These are phyloP conservation scores for Coffea humblotiana DNA, from an alignment of 305 asterid genomes.

Conservation along the genomic window DNA sequence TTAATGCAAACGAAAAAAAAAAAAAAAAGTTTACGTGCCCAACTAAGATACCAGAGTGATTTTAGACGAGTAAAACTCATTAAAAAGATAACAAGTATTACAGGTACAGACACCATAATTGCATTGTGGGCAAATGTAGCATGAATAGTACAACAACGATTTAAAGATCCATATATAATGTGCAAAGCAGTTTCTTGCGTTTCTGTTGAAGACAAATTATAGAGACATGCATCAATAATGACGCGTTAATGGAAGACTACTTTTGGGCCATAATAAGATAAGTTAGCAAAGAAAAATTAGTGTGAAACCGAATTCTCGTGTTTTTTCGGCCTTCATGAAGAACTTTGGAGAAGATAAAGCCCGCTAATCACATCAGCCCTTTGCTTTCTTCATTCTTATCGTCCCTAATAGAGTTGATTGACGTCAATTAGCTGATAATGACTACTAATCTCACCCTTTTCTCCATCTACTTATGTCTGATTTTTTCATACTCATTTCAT, in stretches of 20 bases:
- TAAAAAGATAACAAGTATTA: neutral
- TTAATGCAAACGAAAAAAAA: neutral
- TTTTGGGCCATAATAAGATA: no score
- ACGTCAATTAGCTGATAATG: slow-evolving; percentile 1
- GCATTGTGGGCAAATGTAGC: neutral
- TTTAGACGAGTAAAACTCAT: neutral
- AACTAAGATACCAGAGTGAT: neutral
- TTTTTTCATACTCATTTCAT: neutral
- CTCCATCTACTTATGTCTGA: neutral
- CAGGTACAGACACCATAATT: neutral
- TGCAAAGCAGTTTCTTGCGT: neutral
- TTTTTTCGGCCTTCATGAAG: neutral
- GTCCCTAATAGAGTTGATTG: slow-evolving; percentile 1
- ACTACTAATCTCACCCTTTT: neutral
- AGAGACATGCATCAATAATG: no score
- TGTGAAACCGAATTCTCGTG: neutral
- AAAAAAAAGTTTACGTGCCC: neutral
- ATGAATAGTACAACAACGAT: no score
- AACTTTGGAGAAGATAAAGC: slow-evolving; percentile 2
- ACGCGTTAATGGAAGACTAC: neutral
- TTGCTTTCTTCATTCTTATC: neutral
- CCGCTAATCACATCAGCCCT: slow-evolving; percentile 11
- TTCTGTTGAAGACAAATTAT: no score
- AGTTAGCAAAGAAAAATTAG: neutral
- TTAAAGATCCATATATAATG: no score